Percentiles rank a stretch among this genome's conserved stretches.
Evolutionary conservation across 768 basidiomycete genomes (phyloP).

Genomic region (Naganishia vishniacii): DNA sequence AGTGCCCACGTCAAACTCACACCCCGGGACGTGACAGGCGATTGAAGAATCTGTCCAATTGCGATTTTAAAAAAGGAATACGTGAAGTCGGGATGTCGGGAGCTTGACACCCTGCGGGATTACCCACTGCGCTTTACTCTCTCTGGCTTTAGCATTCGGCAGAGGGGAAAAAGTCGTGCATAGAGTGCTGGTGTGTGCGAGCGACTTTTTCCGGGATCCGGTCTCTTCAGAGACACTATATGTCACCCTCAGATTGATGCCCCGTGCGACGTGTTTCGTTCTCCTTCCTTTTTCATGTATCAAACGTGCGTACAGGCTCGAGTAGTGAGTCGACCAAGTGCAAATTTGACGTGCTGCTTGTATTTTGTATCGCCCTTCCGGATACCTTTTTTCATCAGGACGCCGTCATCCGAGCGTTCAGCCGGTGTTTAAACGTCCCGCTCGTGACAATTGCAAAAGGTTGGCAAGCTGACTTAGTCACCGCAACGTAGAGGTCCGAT

Average conservation of each 20-base stretch:
- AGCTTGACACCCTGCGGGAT: too few species aligned
- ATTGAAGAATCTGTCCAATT: too few species aligned
- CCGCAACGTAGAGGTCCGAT: too few species aligned
- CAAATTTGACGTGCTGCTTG: background rate
- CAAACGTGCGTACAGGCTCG: background rate
- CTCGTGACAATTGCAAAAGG: background rate
- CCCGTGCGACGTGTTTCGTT: background rate
- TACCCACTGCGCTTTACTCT: background rate
- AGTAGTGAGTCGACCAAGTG: too few species aligned
- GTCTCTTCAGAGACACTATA: background rate
- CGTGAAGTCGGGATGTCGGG: background rate
- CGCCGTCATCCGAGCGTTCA: background rate
- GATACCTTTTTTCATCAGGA: background rate
- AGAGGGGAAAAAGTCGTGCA: background rate
- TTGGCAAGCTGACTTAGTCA: too few species aligned
- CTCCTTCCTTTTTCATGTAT: background rate
- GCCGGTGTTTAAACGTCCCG: background rate
- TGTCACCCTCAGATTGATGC: background rate
- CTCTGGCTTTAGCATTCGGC: too few species aligned
- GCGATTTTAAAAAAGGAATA: too few species aligned
- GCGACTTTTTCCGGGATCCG: background rate
- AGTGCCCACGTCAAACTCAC: background rate
- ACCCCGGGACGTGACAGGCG: background rate
- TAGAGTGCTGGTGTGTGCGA: background rate
- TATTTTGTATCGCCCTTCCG: background rate